Conservation (phyloP, 2,329 filamentous ascomycete species). For the Aspergillus viridinutans region DNA sequence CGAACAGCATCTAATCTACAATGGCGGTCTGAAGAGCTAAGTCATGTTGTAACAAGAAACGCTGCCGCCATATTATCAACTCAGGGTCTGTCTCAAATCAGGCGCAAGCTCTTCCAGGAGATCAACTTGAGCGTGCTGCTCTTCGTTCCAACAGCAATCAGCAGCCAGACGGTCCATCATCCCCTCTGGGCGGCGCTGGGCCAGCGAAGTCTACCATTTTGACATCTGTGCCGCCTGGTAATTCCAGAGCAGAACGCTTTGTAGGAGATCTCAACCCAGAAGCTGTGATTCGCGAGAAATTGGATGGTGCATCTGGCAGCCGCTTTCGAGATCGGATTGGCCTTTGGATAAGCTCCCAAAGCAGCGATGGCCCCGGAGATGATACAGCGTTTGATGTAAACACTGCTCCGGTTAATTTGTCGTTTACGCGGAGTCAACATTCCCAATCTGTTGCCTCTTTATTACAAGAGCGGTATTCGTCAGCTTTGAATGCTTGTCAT, state of each 20-base stretch:
- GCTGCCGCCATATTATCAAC: constrained; percentile 27
- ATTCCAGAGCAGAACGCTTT: constrained; percentile 27
- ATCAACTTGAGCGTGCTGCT: background rate
- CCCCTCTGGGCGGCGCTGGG: background rate
- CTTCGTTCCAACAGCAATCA: background rate
- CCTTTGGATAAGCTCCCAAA: constrained; percentile 26
- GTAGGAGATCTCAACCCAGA: constrained; percentile 41
- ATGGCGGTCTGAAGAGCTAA: background rate
- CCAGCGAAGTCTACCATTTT: background rate
- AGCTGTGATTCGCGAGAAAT: constrained; percentile 33
- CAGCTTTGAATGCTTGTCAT: constrained; percentile 24
- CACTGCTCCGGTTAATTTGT: background rate
- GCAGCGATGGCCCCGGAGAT: constrained; percentile 3
- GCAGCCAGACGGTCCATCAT: background rate
- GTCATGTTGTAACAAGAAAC: constrained; percentile 23
- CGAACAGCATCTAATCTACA: background rate
- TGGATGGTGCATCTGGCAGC: constrained; percentile 21
- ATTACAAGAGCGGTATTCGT: constrained; percentile 22
- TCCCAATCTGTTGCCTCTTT: constrained; percentile 11
- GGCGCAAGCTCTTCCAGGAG: background rate
- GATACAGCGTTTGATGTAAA: background rate
- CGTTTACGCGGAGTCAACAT: constrained; percentile 2
- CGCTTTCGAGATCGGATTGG: constrained; percentile 28
- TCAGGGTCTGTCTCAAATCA: constrained; percentile 2
- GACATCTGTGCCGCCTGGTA: constrained; percentile 6